Evolutionary conservation across 148 eudicot genomes (phyloP), one percentile per base, ranked within the genome.

Genomic region (Heliamphora exappendiculata): DNA sequence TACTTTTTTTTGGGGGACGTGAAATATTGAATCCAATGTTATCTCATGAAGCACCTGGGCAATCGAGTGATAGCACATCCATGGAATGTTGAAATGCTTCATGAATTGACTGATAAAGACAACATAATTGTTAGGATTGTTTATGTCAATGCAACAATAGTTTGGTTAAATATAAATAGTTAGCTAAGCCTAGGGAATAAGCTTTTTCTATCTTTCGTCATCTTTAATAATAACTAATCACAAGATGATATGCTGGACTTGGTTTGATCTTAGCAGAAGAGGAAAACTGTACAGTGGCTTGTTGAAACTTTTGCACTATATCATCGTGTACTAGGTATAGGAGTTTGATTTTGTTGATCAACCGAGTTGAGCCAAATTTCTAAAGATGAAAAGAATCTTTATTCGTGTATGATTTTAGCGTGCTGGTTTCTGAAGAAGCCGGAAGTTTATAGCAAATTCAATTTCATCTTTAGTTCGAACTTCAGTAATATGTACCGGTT

Each of bases 1-100:
- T n/a, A n/a, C n/a, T n/a, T 3, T 29, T 29, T 60, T 29, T 60
- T 1, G 66, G n/a, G 12, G 24, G 71, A 41, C 47, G 36, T 41
- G 31, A 20, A 67, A 42, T 67, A 41, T 28, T 67, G 71, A 67
- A 41, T 67, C 50, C 71, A 41, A 22, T 39, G 50, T 67, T 41
- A 39, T 42, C 71, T 67, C 31, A 41, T 67, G 51, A 22, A 67
- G 71, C 19, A 12, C 29, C 50, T 67, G 31, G 50, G 51, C 71
- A 39, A 67, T 67, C 31, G 51, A 41, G 7, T 3, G 29, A 67
- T 42, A 11, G 39, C 50, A 11, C 11, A 31, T 42, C 29, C 50
- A 1, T 22, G 50, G 45, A 37, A 67, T 67, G 51, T 67, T 17
- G 22, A 22, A 37, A 45, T 67, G 71, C 50, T 67, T 67, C 51